These are phyloP conservation scores for Cantharellus anzutake DNA, from an alignment of 768 basidiomycete genomes.

Conservation along the genomic window DNA sequence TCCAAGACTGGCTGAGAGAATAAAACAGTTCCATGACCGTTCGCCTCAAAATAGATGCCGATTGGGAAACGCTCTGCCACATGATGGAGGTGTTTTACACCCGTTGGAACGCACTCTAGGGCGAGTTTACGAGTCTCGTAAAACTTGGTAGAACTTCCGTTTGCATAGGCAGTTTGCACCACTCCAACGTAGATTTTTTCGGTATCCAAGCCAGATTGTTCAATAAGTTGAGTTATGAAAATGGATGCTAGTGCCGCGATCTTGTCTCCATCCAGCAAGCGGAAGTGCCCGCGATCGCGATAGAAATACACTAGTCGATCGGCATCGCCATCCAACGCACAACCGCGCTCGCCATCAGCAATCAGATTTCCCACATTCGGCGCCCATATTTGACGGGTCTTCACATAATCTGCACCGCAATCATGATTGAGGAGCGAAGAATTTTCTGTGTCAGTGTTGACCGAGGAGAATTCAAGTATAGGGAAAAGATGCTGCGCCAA, in stretches of 20 bases:
- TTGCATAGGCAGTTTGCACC: constrained; percentile 97
- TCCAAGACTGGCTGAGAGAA: constrained; percentile 65
- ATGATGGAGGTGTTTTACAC: constrained; percentile 95
- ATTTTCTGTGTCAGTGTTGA: constrained; percentile 47
- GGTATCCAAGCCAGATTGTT: constrained; percentile 59
- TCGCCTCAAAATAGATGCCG: constrained; percentile 99
- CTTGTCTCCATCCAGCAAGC: constrained; percentile 95
- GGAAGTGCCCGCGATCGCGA: constrained; percentile 59
- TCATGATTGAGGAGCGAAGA: constrained; percentile 61
- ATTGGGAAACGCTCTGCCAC: constrained; percentile 86
- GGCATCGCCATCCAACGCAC: constrained; percentile 93
- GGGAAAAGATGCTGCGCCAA: constrained; percentile 40
- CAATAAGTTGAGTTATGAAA: constrained; percentile 81
- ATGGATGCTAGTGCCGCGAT: constrained; percentile 86
- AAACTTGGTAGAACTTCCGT: constrained; percentile 77
- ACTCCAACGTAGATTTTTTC: constrained; percentile 65
- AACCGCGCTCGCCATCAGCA: constrained; percentile 59
- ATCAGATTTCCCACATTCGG: constrained; percentile 47
- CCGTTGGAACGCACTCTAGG: constrained; percentile 86
- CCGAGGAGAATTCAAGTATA: constrained; percentile 40
- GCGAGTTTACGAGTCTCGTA: constrained; percentile 82
- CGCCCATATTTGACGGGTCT: constrained; percentile 77
- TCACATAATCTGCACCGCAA: constrained; percentile 94
- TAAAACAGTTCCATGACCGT: constrained; percentile 93
- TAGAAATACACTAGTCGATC: constrained; percentile 96